Percentiles rank a stretch among this genome's conserved stretches.
Conservation (phyloP, 352 stramenopile genomes). For the Pythium aphanidermatum region DNA sequence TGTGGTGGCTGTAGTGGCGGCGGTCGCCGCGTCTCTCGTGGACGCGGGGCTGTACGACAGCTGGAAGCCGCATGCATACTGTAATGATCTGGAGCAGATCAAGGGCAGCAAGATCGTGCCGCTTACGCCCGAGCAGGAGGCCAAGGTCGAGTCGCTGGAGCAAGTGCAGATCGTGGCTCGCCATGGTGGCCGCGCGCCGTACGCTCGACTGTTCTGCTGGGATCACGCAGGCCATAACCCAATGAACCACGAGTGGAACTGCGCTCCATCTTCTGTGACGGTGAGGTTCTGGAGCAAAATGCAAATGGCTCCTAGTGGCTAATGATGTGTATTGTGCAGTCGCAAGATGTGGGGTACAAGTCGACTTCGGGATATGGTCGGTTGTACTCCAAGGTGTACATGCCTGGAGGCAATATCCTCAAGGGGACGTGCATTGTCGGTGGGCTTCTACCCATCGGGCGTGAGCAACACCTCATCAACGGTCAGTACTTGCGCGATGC, state of each 20-base stretch:
- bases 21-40: slow-evolving; percentile 5
- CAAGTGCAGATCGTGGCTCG: slow-evolving; percentile 81
- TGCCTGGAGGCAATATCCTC: slow-evolving; percentile 71
- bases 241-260: slow-evolving; percentile 70
- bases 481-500: slow-evolving; percentile 54
- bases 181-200: slow-evolving; percentile 69
- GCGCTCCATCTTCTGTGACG: slow-evolving; percentile 62
- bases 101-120: slow-evolving; percentile 48
- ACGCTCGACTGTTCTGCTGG: slow-evolving; percentile 76
- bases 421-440: slow-evolving; percentile 69
- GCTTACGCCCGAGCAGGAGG: slow-evolving; percentile 46
- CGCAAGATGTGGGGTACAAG: slow-evolving; percentile 60
- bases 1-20: slow-evolving; percentile 17
- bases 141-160: slow-evolving; percentile 62
- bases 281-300: too few relatives aligned
- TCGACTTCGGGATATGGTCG: slow-evolving; percentile 51
- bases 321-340: slow-evolving; percentile 27
- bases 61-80: slow-evolving; percentile 80
- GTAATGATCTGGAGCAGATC: slow-evolving; percentile 64
- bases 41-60: slow-evolving; percentile 50
- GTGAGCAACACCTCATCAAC: slow-evolving; percentile 74
- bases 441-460: slow-evolving; percentile 61
- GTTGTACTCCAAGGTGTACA: slow-evolving; percentile 76
- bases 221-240: slow-evolving; percentile 58
- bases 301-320: neutral